A percentile compares a stretch with the other conserved stretches of the same genome.
phyloP scores from a whole-genome alignment of 2,329 filamentous ascomycete species.

The Fusarium heterosporum region DNA sequence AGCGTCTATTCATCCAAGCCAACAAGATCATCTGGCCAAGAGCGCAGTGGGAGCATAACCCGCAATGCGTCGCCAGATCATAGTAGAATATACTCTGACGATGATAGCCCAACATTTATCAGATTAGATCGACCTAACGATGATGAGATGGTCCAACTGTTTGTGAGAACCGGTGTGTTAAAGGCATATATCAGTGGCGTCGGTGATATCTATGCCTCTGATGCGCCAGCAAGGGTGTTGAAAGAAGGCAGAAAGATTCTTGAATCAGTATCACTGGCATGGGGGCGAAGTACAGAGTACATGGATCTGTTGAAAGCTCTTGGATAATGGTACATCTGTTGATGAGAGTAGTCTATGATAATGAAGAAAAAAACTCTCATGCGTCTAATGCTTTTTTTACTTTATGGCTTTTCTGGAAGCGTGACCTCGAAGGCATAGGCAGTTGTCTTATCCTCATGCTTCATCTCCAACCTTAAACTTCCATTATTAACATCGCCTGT shows the following conservation, averaged over 20 bases:
- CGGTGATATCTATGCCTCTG: conserved; percentile 57
- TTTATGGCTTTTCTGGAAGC: neutral
- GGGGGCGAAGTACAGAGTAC: conserved; percentile 34
- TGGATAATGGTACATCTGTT: neutral
- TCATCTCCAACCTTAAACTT: neutral
- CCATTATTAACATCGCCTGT: neutral
- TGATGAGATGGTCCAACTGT: conserved; percentile 68
- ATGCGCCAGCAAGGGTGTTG: conserved; percentile 36
- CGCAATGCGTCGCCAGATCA: conserved; percentile 9
- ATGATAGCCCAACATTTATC: conserved; percentile 55
- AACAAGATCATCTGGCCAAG: neutral
- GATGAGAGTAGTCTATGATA: neutral
- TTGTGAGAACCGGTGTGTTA: conserved; percentile 64
- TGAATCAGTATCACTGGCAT: conserved; percentile 24
- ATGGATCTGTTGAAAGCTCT: conserved; percentile 1
- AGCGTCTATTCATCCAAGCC: conserved; percentile 40
- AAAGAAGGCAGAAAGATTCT: conserved; percentile 40
- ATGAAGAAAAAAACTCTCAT: neutral
- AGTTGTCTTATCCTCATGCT: conserved; percentile 2
- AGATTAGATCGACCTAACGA: conserved; percentile 67
- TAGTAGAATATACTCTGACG: neutral
- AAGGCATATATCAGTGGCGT: conserved; percentile 63
- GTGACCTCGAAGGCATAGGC: conserved; percentile 14
- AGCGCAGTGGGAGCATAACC: conserved; percentile 11
- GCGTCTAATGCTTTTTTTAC: no score